These are phyloP conservation scores for Cercophora sp. DNA, from an alignment of 495 filamentous ascomycete genomes.

Conservation along the genomic window DNA sequence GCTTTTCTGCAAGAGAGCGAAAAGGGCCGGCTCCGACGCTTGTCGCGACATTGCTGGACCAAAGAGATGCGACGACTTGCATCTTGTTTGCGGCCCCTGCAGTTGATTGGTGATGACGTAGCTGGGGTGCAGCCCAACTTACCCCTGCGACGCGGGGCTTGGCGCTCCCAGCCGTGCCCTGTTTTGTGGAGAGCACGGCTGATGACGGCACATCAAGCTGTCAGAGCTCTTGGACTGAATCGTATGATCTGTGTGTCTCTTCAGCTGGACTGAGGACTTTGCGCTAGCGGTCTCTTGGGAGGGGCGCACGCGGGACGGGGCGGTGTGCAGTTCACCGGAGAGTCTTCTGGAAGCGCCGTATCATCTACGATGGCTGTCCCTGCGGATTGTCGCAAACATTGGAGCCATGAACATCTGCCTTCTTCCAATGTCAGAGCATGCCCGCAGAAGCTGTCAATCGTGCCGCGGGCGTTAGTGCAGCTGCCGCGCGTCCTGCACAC, in stretches of 20 bases:
- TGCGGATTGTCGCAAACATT: no score
- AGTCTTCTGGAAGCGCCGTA: no score
- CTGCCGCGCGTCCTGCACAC: no score
- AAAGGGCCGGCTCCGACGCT: background rate
- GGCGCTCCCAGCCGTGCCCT: conserved; percentile 10
- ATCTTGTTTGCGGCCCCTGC: conserved; percentile 16
- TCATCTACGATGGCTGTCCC: no score
- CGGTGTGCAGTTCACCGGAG: no score
- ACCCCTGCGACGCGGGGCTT: conserved; percentile 6
- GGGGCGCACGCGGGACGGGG: no score
- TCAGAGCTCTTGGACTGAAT: background rate
- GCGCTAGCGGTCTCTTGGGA: no score
- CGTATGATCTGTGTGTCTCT: background rate
- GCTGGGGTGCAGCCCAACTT: conserved; percentile 3
- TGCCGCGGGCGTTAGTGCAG: no score
- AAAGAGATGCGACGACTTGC: background rate
- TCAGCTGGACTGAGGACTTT: no score
- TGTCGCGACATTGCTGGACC: background rate
- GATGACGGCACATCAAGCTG: conserved; percentile 6
- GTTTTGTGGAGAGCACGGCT: background rate
- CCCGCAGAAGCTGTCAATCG: no score
- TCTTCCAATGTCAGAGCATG: no score
- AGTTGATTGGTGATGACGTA: conserved; percentile 22
- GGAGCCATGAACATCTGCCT: no score
- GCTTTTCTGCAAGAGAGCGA: background rate